Conservation (phyloP, 768 basidiomycete species). For the Termitomyces sp. region DNA sequence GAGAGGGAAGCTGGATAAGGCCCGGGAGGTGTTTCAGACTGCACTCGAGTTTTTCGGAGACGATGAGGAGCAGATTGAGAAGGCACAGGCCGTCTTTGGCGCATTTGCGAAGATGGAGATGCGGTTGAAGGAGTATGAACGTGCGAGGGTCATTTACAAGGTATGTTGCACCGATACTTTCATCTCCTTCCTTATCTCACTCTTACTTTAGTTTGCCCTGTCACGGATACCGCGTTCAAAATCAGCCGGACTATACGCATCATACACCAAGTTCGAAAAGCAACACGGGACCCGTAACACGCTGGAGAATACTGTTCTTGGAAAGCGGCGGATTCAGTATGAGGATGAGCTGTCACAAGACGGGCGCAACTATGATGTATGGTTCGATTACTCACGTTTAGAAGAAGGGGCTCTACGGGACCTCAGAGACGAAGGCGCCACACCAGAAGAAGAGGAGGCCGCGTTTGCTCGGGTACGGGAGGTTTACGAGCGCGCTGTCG, state of each 20-base stretch:
- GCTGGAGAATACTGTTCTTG: constrained; percentile 90
- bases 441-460: constrained; percentile 62
- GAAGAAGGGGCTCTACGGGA: constrained; percentile 86
- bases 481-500: constrained; percentile 92
- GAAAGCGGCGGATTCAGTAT: constrained; percentile 97
- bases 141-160: constrained; percentile 96
- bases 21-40: constrained; percentile 85
- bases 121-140: constrained; percentile 91
- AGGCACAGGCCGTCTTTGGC: constrained; percentile 90
- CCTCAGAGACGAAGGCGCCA: constrained; percentile 68
- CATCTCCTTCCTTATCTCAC: neutral
- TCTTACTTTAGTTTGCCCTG: constrained; percentile 77
- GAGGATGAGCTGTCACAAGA: constrained; percentile 94
- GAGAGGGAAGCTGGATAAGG: constrained; percentile 67
- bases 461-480: constrained; percentile 73
- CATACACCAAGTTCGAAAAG: constrained; percentile 98
- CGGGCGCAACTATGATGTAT: constrained; percentile 92
- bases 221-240: constrained; percentile 90
- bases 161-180: constrained; percentile 31
- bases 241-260: constrained; percentile 80
- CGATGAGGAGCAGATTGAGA: constrained; percentile 89
- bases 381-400: constrained; percentile 94
- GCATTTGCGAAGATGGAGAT: constrained; percentile 98
- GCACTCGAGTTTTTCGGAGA: constrained; percentile 89
- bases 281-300: constrained; percentile 88